Base-by-base conservation (phyloP, 2,329 filamentous ascomycete genomes). In the Cadophora sp. region DNA sequence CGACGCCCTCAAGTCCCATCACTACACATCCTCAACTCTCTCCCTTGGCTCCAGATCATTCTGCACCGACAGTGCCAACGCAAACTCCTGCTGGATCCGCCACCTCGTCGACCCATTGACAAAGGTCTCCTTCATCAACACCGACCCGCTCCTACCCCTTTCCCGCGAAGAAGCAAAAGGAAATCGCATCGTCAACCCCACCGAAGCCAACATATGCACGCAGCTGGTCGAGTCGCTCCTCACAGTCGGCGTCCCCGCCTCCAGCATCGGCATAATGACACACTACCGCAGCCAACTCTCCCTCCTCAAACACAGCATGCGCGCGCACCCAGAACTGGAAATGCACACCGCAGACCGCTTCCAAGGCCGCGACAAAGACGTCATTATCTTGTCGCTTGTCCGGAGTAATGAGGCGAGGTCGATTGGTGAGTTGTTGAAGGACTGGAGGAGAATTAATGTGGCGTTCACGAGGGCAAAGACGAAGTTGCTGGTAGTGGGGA, bases 311-410 rank as follows among this genome's bases (percentile, higher is more conserved):
- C 88, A 94, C 69, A 85, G 85, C 12, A 86, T 97, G 40, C 87
- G 88, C 37, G 80, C 84, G 73, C 81, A 84, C 0, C 81, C 83
- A 0, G 86, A 87, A 1, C 89, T 99, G 1, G 96, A 99, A 80
- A 94, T 98, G 86, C 94, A 99, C 80, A 98, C 96, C 0, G 94
- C 96, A 3, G 96, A 99, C 80, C 93, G 95, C 55, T 99, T 97
- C 79, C 96, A 99, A 79, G 96, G 96, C 7, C 88, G 96, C 11
- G 96, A 99, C 80, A 99, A 99, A 78, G 94, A 97, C 76, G 90
- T 97, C 2, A 87, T 98, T 0, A 88, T 99, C 16, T 86, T 99
- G 9, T 93, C 89, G 65, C 90, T 97, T 34, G 96, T 98, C 16
- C 88, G 96, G 34, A 95, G 89, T 78, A 99, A 99, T 75, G 89